Conservation (phyloP, 768 basidiomycete species). For the Lactarius sanguifluus region DNA sequence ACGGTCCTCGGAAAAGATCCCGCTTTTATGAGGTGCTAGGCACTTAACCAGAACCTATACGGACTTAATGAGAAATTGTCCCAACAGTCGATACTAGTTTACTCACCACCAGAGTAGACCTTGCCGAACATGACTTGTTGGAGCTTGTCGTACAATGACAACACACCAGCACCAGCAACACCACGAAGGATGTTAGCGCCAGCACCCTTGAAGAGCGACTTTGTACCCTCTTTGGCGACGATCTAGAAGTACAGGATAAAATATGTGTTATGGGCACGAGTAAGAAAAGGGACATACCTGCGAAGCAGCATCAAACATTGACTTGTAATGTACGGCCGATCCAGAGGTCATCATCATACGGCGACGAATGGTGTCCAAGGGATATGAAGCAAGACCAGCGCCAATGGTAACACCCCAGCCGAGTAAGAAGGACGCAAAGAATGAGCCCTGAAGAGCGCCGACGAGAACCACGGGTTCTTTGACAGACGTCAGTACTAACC, state of each 20-base stretch:
- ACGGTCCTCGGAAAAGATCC: conserved; percentile 26
- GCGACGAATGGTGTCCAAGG: conserved; percentile 95
- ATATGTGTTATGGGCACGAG: no score
- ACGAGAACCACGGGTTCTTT: conserved; percentile 96
- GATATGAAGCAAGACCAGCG: conserved; percentile 98
- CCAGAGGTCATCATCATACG: conserved; percentile 99
- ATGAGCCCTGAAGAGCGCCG: conserved; percentile 92
- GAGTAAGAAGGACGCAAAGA: conserved; percentile 94
- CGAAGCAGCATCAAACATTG: conserved; percentile 94
- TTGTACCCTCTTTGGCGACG: conserved; percentile 90
- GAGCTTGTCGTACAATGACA: conserved; percentile 98
- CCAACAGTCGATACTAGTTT: neutral
- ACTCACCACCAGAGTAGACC: conserved; percentile 93
- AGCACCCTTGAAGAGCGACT: conserved; percentile 99
- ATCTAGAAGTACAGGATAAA: conserved; percentile 43
- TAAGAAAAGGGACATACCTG: conserved; percentile 40
- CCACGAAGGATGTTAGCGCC: conserved; percentile 92
- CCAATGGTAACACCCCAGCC: conserved; percentile 99
- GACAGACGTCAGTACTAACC: conserved; percentile 29
- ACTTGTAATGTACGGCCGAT: conserved; percentile 94
- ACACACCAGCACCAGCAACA: conserved; percentile 99
- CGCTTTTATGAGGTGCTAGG: conserved; percentile 28
- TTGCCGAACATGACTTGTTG: conserved; percentile 97
- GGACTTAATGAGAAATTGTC: neutral
- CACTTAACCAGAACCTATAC: conserved; percentile 45